These are phyloP conservation scores for Adansonia rubrostipa DNA, from an alignment of 441 rosid species.

Conservation along the genomic window DNA sequence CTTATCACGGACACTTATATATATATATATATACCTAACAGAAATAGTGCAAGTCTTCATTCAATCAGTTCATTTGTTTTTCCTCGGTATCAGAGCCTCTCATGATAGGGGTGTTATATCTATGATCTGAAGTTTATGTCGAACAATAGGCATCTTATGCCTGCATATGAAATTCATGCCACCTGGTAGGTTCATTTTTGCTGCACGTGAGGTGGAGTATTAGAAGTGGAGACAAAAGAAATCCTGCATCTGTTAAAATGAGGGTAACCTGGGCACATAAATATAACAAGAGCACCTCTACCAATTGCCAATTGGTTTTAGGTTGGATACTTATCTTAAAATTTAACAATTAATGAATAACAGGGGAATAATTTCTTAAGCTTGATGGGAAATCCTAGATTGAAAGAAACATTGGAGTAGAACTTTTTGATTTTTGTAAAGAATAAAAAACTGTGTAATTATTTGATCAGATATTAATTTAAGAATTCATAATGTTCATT, in stretches of 20 bases:
- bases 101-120: neutral
- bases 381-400: neutral
- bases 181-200: neutral
- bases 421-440: neutral
- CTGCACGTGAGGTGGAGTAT: neutral
- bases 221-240: conserved; percentile 12
- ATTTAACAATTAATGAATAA: conserved; percentile 2
- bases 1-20: neutral
- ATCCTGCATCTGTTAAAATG: conserved; percentile 5
- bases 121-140: neutral
- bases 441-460: neutral
- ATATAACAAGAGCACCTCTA: neutral
- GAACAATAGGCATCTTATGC: neutral
- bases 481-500: conserved; percentile 5
- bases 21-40: neutral
- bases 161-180: conserved; percentile 3
- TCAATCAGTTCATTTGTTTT: neutral
- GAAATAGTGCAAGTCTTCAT: neutral
- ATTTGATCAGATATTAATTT: neutral
- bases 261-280: neutral
- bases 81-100: neutral
- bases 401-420: neutral
- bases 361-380: conserved; percentile 5
- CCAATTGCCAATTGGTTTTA: conserved; percentile 6
- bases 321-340: neutral